A percentile compares a stretch with the other conserved stretches of the same genome.
These are phyloP conservation scores for Sorghum bicolor DNA, from an alignment of 176 grass and related monocot genomes.

Conservation along the genomic window DNA sequence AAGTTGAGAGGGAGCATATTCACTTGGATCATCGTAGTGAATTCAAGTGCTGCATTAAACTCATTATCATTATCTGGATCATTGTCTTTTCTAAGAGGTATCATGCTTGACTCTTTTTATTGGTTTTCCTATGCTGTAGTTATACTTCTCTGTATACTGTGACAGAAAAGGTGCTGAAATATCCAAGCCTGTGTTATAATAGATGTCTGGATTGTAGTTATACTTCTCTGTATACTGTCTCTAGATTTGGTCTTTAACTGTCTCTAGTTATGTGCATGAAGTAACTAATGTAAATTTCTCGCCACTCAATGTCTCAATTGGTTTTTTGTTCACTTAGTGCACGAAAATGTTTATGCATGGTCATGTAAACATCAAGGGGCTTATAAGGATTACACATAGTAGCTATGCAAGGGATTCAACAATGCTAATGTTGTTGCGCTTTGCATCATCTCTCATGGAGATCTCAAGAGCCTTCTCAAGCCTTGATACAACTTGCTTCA, in stretches of 20 bases:
- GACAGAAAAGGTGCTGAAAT: not conserved
- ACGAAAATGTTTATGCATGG: slow-evolving; percentile 23
- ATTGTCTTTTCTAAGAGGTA: not conserved
- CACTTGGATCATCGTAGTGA: not conserved
- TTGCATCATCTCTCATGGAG: slow-evolving; percentile 29
- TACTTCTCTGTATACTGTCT: too few species aligned
- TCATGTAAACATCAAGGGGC: slow-evolving; percentile 10
- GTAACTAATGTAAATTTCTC: not conserved
- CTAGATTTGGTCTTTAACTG: not conserved
- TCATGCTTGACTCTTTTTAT: not conserved
- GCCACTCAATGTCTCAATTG: not conserved
- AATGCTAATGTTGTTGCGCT: slow-evolving; percentile 19
- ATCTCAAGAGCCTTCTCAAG: slow-evolving; percentile 57
- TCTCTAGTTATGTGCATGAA: not conserved
- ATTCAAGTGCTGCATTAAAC: not conserved
- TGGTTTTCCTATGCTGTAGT: not conserved
- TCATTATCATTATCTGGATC: not conserved
- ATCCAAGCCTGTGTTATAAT: not conserved
- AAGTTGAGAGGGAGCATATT: slow-evolving; percentile 22
- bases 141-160: not conserved
- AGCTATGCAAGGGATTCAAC: slow-evolving; percentile 30
- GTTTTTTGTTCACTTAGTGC: not conserved
- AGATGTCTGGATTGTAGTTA: not conserved
- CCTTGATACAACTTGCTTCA: slow-evolving; percentile 55
- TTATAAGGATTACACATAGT: not conserved